Base-by-base conservation (phyloP, 2,329 filamentous ascomycete genomes). In the Fusarium setosum region DNA sequence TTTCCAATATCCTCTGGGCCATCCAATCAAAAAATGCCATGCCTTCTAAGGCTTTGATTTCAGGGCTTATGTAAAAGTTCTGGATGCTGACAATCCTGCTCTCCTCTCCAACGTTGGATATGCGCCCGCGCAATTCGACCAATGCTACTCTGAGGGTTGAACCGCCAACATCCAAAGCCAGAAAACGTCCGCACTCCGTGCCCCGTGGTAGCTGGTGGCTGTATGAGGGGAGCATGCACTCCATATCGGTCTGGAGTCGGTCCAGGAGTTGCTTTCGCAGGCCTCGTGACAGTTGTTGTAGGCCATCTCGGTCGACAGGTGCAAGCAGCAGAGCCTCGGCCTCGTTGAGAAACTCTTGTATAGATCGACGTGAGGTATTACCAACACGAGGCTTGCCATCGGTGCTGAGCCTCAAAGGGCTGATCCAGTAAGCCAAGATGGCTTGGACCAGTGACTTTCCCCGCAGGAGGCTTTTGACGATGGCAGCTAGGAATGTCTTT, bases 11-110 rank as follows among this genome's bases (percentile, higher is more conserved):
- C 63, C 82, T 83, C 38, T 81, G 79, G 1, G 88, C 88, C 83
- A 91, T 89, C 89, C 89, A 92, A 72, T 88, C 83, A 67, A 91
- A 92, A 71, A 91, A 90, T 1, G 76, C 80, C 68, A 83, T 82
- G 15, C 89, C 89, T 61, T 84, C 80, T 1, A 90, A 79, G 57
- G 79, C 77, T 75, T 88, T 90, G 52, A 90, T 79, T 18, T 81
- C 76, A 24, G 80, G 81, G 54, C 80, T 82, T 67, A 91, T 90
- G 70, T 81, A 83, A 75, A 86, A 89, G 42, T 81, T 83, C 53
- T 80, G 80, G 68, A 86, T 85, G 61, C 80, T 83, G 56, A 88
- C 75, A 62, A 90, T 88, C 57, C 80, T 79, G 66, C 80, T 84
- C 70, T 81, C 81, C 47, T 76, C 74, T 18, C 75, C 79, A 8